These are phyloP conservation scores for Paraphoma chrysanthemicola DNA, from an alignment of 2,329 filamentous ascomycete species.

Conservation along the genomic window DNA sequence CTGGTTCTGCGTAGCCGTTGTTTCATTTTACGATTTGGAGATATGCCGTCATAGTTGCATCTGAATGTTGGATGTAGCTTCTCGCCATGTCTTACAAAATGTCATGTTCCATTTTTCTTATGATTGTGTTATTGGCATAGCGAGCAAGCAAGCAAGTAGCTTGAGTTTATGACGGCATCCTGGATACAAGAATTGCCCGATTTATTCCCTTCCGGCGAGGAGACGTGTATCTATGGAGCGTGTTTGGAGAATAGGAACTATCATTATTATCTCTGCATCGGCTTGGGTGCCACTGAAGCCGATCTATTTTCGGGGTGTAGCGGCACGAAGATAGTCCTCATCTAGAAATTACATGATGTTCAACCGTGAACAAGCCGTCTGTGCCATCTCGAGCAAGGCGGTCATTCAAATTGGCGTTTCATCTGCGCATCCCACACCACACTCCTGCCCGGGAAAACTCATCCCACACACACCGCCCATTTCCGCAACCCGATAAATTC, in stretches of 20 bases:
- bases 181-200: not conserved
- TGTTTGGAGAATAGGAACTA: conserved; percentile 5
- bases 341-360: not conserved
- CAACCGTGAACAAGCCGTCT: not conserved
- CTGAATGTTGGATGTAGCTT: conserved; percentile 6
- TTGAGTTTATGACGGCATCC: conserved; percentile 10
- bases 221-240: conserved; percentile 24
- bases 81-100: conserved; percentile 5
- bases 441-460: not conserved
- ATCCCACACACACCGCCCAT: conserved; percentile 6
- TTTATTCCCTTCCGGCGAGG: conserved; percentile 7
- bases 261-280: conserved; percentile 3
- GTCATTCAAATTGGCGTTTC: not conserved
- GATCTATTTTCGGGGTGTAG: too few relatives aligned
- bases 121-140: conserved; percentile 50
- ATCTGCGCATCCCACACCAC: not conserved
- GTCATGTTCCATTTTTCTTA: conserved; percentile 27
- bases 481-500: not conserved
- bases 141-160: conserved; percentile 33
- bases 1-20: not conserved
- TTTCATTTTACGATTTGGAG: conserved; percentile 13
- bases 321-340: too few relatives aligned
- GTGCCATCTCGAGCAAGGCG: not conserved
- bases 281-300: not conserved
- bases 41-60: conserved; percentile 9